A percentile compares a stretch with the other conserved stretches of the same genome.
phyloP scores from a whole-genome alignment of 2,329 filamentous ascomycete species.

The Microsporum canis region DNA sequence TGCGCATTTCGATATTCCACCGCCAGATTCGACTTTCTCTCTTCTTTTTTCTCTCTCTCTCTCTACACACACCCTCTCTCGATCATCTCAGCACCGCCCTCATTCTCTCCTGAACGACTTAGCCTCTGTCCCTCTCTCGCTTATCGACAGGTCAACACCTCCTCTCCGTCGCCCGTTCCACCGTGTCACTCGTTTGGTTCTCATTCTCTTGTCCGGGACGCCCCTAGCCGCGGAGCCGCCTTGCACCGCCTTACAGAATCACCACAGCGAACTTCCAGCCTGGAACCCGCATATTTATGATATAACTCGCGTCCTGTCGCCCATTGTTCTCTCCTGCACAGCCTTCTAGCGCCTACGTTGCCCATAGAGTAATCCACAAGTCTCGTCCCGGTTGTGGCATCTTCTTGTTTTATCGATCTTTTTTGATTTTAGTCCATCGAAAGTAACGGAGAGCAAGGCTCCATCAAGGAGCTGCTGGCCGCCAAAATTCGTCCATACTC shows the following conservation, averaged over 20 bases:
- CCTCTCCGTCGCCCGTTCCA: not conserved
- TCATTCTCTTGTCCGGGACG: not conserved
- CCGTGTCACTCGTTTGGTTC: conserved; percentile 1
- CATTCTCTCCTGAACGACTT: not conserved
- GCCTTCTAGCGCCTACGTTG: not conserved
- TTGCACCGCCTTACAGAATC: conserved; percentile 1
- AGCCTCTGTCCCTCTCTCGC: not conserved
- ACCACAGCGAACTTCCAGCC: not conserved
- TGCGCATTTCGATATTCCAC: not conserved
- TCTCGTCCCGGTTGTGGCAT: not conserved
- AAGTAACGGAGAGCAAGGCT: conserved; percentile 17
- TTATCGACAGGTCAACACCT: not conserved
- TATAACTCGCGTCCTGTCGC: not conserved
- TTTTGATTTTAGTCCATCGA: not conserved
- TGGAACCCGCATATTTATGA: not conserved
- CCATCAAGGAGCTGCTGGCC: conserved; percentile 30
- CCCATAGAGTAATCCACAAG: not conserved
- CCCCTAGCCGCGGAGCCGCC: not conserved
- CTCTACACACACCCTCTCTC: not conserved
- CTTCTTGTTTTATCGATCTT: not conserved
- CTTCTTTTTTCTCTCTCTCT: not conserved
- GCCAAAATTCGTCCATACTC: conserved; percentile 47
- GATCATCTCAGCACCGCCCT: not conserved
- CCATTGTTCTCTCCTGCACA: not conserved
- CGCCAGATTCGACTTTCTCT: not conserved